Percentiles rank a stretch among this genome's conserved stretches.
These are phyloP conservation scores for Pyrenophora teres DNA, from an alignment of 2,329 filamentous ascomycete genomes.

Conservation along the genomic window DNA sequence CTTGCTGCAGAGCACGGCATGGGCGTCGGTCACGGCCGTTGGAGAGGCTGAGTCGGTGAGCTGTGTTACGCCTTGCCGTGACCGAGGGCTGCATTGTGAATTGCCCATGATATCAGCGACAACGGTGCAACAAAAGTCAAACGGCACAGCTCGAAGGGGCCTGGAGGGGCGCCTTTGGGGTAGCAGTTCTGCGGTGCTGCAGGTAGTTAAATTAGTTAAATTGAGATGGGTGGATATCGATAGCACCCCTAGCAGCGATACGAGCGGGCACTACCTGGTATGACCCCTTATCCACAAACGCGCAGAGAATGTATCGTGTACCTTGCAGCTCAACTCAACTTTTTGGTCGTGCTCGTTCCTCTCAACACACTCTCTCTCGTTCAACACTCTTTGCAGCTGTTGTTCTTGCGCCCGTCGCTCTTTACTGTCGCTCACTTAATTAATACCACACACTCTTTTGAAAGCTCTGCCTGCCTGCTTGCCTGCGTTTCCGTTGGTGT, in stretches of 20 bases:
- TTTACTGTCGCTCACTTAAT: constrained; percentile 29
- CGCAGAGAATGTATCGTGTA: constrained; percentile 37
- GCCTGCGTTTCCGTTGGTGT: constrained; percentile 21
- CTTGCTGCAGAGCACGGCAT: constrained; percentile 19
- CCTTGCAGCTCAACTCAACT: constrained; percentile 22
- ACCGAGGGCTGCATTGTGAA: constrained; percentile 6
- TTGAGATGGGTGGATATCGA: constrained; percentile 42
- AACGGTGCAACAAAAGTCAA: constrained; percentile 30
- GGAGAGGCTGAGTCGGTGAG: constrained; percentile 12
- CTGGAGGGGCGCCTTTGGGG: constrained; percentile 27
- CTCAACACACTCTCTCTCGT: constrained; percentile 19
- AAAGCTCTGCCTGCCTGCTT: constrained; percentile 10
- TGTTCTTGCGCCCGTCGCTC: constrained; percentile 31
- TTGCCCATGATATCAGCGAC: constrained; percentile 2
- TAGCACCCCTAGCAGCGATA: constrained; percentile 40
- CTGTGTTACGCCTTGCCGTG: constrained; percentile 21
- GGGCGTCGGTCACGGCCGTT: constrained; percentile 22
- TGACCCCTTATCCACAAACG: constrained; percentile 29
- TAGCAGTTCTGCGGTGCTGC: constrained; percentile 38
- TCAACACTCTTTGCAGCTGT: constrained; percentile 31
- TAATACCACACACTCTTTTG: constrained; percentile 36
- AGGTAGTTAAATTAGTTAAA: constrained; percentile 42
- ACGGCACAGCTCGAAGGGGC: constrained; percentile 30
- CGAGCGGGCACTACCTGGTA: constrained; percentile 10
- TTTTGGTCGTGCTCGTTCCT: constrained; percentile 24